These are phyloP conservation scores for Clarireedia hainanense DNA, from an alignment of 2,329 filamentous ascomycete genomes.

Conservation along the genomic window DNA sequence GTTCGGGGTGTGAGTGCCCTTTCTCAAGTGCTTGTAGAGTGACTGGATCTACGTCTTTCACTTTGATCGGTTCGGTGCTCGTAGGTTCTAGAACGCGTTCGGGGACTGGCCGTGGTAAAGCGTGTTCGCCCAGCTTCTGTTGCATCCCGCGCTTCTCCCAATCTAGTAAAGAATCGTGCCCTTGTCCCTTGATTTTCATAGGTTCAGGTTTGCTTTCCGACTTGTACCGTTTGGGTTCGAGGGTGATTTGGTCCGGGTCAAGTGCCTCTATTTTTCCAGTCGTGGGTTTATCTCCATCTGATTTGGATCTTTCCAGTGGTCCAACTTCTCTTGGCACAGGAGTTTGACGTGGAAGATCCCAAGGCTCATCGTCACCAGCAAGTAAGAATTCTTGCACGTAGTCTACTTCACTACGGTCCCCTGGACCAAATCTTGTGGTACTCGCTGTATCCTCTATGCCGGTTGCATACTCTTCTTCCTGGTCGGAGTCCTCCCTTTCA, in stretches of 20 bases:
- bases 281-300: not conserved
- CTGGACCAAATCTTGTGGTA: conserved; percentile 1
- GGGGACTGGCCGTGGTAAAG: not conserved
- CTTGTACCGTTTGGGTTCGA: conserved; percentile 6
- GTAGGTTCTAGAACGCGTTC: not conserved
- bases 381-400: conserved; percentile 5
- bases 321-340: not conserved
- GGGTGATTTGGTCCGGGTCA: conserved; percentile 6
- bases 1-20: not conserved
- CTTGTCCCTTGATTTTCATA: not conserved
- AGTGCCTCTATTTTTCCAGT: not conserved
- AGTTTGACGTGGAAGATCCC: conserved; percentile 8
- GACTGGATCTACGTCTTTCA: not conserved
- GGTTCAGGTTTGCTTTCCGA: conserved; percentile 1
- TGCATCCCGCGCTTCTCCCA: conserved; percentile 6
- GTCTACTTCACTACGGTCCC: conserved; percentile 1
- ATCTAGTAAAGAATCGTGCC: conserved; percentile 1
- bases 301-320: not conserved
- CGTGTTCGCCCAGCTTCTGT: conserved; percentile 4
- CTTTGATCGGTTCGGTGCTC: not conserved
- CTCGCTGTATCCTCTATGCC: conserved; percentile 2
- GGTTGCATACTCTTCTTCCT: conserved; percentile 7
- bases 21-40: not conserved
- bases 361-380: conserved; percentile 5
- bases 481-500: not conserved